Evolutionary conservation across 108 stramenopile genomes (phyloP), one percentile per base, ranked within the genome.

Genomic region (Cyclotella kingstonii): DNA sequence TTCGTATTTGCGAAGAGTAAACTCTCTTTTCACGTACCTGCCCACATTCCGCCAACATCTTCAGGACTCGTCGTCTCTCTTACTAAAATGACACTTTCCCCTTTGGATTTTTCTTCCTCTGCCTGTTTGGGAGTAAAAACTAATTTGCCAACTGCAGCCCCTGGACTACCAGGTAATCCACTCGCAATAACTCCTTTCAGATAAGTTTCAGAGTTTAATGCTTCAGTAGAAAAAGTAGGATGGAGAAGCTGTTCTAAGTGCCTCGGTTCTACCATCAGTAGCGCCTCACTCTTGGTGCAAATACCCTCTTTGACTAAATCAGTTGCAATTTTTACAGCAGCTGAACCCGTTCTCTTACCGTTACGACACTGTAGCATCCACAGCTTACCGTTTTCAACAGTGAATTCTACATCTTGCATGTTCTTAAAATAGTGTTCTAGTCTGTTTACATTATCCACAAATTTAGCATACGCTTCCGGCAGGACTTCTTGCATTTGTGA

Each of bases 371-470:
- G 91, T 12, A 95, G 72, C 89, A 95, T 95, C 85, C 85, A 95
- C 18, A 95, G 85, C 63, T 86, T 89, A 21, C 88, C 87, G 30
- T 86, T 75, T 71, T 95, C 84, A 12, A 95, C 85, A 3, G 90
- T 95, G 61, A 95, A 95, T 59, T 95, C 93, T 6, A 92, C 84
- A 80, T 95, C 93, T 70, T 94, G 93, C 89, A 91, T 91, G 55
- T 94, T 90, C 27, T 78, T 75, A 74, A 86, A 91, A 56, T 91
- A 87, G 36, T 69, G 57, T 70, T 94, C 93, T 8, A 94, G 85
- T 43, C 68, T 81, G 29, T 84, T 68, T 26, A 88, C 74, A 69
- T 84, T 90, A 30, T 79, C 63, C 31, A 86, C 43, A 35, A 94
- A 84, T 68, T 95, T 82, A 6, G 68, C 68, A 64, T 95, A 95